These are phyloP conservation scores for Trypanosoma vivax DNA, from an alignment of 208 protist genomes.

Conservation along the genomic window DNA sequence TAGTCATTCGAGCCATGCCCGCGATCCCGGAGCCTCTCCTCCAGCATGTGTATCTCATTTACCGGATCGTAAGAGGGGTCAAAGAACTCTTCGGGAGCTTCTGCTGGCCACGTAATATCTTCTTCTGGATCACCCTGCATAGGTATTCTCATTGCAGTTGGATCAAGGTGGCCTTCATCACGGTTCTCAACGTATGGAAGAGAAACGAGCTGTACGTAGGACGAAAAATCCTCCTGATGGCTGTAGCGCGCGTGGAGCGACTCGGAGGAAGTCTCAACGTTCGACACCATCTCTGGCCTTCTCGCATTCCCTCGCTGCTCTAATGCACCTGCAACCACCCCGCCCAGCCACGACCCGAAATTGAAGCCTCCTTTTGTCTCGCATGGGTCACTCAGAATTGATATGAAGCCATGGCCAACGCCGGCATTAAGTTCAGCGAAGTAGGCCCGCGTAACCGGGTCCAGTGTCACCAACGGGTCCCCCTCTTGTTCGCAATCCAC, in stretches of 20 bases:
- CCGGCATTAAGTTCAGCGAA: conserved; percentile 59
- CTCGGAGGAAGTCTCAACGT: conserved; percentile 15
- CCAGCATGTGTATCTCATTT: conserved; percentile 10
- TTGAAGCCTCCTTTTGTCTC: conserved; percentile 14
- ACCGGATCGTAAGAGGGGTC: conserved; percentile 4
- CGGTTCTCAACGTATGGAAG: conserved; percentile 61
- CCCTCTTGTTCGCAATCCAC: conserved; percentile 13
- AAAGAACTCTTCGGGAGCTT: conserved; percentile 61
- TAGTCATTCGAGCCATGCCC: not conserved
- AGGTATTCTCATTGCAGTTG: not conserved
- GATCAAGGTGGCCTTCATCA: conserved; percentile 24
- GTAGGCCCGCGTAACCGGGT: conserved; percentile 57
- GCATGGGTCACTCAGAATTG: conserved; percentile 85
- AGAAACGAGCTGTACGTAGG: conserved; percentile 63
- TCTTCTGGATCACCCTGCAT: conserved; percentile 1
- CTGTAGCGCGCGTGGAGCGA: conserved; percentile 39
- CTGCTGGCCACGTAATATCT: conserved; percentile 49
- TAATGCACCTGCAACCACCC: conserved; percentile 54
- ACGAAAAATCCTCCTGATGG: conserved; percentile 37
- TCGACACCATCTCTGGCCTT: not conserved
- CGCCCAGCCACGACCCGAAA: conserved; percentile 64
- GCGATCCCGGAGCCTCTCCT: conserved; percentile 1
- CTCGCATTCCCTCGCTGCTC: conserved; percentile 36
- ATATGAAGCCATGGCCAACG: conserved; percentile 86
- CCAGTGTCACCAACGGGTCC: conserved; percentile 44